phyloP scores from a whole-genome alignment of 2,329 filamentous ascomycete genomes.

The Xylariomycetidae sp. region DNA sequence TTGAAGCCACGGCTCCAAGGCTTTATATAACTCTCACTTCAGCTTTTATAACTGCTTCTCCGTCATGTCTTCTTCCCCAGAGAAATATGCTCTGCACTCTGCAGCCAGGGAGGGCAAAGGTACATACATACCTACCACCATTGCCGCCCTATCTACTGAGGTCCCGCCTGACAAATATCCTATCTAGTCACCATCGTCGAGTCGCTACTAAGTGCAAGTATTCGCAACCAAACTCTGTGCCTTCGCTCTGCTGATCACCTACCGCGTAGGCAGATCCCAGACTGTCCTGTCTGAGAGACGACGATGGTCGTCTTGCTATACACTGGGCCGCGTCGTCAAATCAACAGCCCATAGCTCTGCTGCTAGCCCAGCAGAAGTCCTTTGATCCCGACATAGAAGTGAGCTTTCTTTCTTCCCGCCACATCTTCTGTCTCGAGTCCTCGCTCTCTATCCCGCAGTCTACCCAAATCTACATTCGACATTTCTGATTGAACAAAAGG shows the following conservation, averaged over 20 bases:
- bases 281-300: slow-evolving; percentile 67
- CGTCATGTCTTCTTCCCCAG: slow-evolving; percentile 33
- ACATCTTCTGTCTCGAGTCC: not conserved
- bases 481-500: no score
- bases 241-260: slow-evolving; percentile 5
- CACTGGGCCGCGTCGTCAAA: slow-evolving; percentile 94
- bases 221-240: slow-evolving; percentile 1
- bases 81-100: slow-evolving; percentile 80
- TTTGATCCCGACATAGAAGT: slow-evolving; percentile 85
- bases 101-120: slow-evolving; percentile 81
- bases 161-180: not conserved
- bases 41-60: no score
- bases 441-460: no score
- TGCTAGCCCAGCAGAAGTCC: slow-evolving; percentile 63
- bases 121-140: slow-evolving; percentile 36
- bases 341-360: slow-evolving; percentile 65
- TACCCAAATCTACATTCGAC: no score
- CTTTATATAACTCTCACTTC: no score
- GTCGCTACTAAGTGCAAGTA: slow-evolving; percentile 63
- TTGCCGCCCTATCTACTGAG: not conserved
- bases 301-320: slow-evolving; percentile 83
- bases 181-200: slow-evolving; percentile 63
- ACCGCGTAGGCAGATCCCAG: slow-evolving; percentile 67
- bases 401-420: no score
- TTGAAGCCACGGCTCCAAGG: no score